Conservation (phyloP, 2,329 filamentous ascomycete genomes). For the Ophiostoma ips region DNA sequence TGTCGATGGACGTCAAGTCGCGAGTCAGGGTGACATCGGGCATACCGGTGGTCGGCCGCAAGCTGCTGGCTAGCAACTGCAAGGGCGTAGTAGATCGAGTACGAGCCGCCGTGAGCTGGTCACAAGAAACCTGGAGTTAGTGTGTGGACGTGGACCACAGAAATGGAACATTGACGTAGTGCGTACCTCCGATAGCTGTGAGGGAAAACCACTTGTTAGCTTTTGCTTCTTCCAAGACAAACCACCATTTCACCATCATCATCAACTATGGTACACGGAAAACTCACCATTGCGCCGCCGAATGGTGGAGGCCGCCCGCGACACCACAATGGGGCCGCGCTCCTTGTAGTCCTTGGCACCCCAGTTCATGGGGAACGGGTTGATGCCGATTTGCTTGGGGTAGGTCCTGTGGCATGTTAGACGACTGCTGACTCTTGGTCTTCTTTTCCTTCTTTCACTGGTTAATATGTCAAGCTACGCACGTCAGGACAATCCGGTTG, state of each 20-base stretch:
- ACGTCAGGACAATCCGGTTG: conserved; percentile 43
- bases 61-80: conserved; percentile 87
- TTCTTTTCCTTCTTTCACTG: too few species aligned
- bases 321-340: conserved; percentile 82
- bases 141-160: conserved; percentile 15
- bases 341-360: conserved; percentile 59
- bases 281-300: conserved; percentile 70
- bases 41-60: conserved; percentile 54
- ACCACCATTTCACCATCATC: too few species aligned
- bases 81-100: conserved; percentile 89
- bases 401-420: conserved; percentile 46
- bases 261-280: too few species aligned
- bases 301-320: conserved; percentile 59
- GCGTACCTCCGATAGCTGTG: conserved; percentile 14
- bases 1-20: too few species aligned
- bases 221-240: too few species aligned
- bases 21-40: background rate
- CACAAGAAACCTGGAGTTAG: conserved; percentile 9
- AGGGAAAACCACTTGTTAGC: too few species aligned
- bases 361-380: conserved; percentile 82
- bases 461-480: too few species aligned
- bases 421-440: too few species aligned
- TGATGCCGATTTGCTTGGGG: conserved; percentile 85
- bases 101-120: conserved; percentile 61
- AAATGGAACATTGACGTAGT: conserved; percentile 3